phyloP scores from a whole-genome alignment of 768 basidiomycete genomes.

The Kwoniella sp. region DNA sequence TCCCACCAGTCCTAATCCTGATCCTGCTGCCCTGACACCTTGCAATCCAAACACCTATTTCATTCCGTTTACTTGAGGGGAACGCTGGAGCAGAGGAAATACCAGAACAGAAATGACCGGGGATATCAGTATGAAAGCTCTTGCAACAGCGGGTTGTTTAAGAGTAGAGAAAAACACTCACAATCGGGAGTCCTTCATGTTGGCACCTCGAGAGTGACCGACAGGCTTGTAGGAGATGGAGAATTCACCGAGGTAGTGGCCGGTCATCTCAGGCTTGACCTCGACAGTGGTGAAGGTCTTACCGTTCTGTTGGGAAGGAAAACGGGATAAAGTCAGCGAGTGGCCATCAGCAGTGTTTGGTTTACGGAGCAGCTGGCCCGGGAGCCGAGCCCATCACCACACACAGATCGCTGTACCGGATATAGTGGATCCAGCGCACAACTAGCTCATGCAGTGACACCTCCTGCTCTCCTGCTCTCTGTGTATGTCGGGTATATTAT shows the following conservation, averaged over 20 bases:
- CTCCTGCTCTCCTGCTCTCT: background rate
- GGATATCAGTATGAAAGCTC: conserved; percentile 7
- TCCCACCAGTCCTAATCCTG: background rate
- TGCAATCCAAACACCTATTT: background rate
- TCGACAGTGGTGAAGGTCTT: conserved; percentile 70
- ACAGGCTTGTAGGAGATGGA: conserved; percentile 94
- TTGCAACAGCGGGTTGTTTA: conserved; percentile 70
- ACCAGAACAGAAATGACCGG: conserved; percentile 1
- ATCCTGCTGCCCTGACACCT: background rate
- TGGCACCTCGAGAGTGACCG: conserved; percentile 99
- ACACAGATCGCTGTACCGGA: background rate
- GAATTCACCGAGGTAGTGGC: conserved; percentile 95
- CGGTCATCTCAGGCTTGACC: conserved; percentile 99
- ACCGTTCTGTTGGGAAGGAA: conserved; percentile 47
- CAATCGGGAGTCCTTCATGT: conserved; percentile 63
- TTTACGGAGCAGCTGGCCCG: too few species aligned
- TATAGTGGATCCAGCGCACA: background rate
- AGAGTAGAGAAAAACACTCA: conserved; percentile 49
- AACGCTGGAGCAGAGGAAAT: conserved; percentile 61
- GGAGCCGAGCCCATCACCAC: background rate
- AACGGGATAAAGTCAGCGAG: background rate
- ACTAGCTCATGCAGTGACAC: too few species aligned
- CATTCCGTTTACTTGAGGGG: conserved; percentile 82
- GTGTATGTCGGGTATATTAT: background rate
- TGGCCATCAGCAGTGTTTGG: too few species aligned